Base-by-base conservation (phyloP, 2,329 filamentous ascomycete genomes). In the Colletotrichum neosansevieriae region DNA sequence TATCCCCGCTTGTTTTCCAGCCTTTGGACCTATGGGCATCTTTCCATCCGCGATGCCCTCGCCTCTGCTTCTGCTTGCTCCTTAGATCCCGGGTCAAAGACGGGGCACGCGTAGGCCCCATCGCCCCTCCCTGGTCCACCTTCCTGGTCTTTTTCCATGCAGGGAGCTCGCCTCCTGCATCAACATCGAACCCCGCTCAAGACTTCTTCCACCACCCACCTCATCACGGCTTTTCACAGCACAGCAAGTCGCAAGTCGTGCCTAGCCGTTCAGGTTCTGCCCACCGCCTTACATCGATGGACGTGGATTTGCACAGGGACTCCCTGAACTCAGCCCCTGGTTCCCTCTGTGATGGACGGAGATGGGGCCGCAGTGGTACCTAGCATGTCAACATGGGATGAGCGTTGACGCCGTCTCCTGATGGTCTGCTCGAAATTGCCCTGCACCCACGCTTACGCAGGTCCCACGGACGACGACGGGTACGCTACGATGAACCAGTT, bases 231-330 rank as follows among this genome's bases (percentile, higher is more conserved):
- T n/a, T 13, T 56, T 29, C 24, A 34, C 21, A 34, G 19, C 45
- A 32, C n/a, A 24, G 24, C 24, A 24, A n/a, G 40, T 21, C 21
- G 21, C 17, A 24, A 38, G 24, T 60, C 29, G 57, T 32, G 38
- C 19, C 57, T 34, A n/a, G 34, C 21, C 17, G 36, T 24, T 54
- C 34, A 34, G 38, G 36, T 24, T 54, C 34, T 42, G 38, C 38
- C 45, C 59, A 57, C 50, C 63, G 34, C 19, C 58, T 44, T 29
- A n/a, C 50, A 13, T 7, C 10, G 54, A 24, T 36, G 50, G 44
- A 42, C 62, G 47, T 50, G 50, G 66, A 69, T 69, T 66, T 65
- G 49, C 62, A 53, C 65, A 60, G 56, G 65, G 65, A 32, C 21
- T 61, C 50, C 65, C 56, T 53, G 54, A 17, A 56, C 53, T 29